Conservation (phyloP, 805 yeast species). For the Phaffomyces opuntiae region DNA sequence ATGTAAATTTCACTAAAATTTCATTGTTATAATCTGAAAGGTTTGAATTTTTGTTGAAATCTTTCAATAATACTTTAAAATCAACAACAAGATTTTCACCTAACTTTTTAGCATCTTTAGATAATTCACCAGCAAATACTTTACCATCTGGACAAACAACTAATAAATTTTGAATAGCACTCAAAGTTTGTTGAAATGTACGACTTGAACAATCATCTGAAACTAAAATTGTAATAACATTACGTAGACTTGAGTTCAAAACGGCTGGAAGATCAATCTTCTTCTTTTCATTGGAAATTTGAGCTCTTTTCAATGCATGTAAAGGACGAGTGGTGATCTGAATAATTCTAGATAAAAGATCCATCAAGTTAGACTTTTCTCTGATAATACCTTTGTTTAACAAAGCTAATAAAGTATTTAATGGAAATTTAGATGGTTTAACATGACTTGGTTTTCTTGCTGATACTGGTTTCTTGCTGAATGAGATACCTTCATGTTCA, state of each 20-base stretch:
- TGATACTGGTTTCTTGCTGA: slow-evolving; percentile 28
- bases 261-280: slow-evolving; percentile 51
- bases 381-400: slow-evolving; percentile 58
- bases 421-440: slow-evolving; percentile 55
- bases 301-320: slow-evolving; percentile 41
- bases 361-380: slow-evolving; percentile 72
- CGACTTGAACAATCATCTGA: slow-evolving; percentile 81
- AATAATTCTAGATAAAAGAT: slow-evolving; percentile 63
- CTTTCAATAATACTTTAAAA: slow-evolving; percentile 31
- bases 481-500: slow-evolving; percentile 54
- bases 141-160: slow-evolving; percentile 52
- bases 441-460: slow-evolving; percentile 28
- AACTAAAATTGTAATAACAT: slow-evolving; percentile 58
- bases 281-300: slow-evolving; percentile 14
- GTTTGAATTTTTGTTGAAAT: slow-evolving; percentile 31
- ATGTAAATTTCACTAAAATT: slow-evolving; percentile 60
- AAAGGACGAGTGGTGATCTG: slow-evolving; percentile 76
- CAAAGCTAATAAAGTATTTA: slow-evolving; percentile 58
- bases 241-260: slow-evolving; percentile 53
- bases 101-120: slow-evolving; percentile 53
- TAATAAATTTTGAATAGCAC: slow-evolving; percentile 72
- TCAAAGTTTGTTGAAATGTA: slow-evolving; percentile 77
- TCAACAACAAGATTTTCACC: slow-evolving; percentile 28
- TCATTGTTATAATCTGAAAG: slow-evolving; percentile 45
- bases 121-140: slow-evolving; percentile 60